Percentiles rank a stretch among this genome's conserved stretches.
phyloP scores from a whole-genome alignment of 2,329 filamentous ascomycete genomes.

The Fusarium sp. region DNA sequence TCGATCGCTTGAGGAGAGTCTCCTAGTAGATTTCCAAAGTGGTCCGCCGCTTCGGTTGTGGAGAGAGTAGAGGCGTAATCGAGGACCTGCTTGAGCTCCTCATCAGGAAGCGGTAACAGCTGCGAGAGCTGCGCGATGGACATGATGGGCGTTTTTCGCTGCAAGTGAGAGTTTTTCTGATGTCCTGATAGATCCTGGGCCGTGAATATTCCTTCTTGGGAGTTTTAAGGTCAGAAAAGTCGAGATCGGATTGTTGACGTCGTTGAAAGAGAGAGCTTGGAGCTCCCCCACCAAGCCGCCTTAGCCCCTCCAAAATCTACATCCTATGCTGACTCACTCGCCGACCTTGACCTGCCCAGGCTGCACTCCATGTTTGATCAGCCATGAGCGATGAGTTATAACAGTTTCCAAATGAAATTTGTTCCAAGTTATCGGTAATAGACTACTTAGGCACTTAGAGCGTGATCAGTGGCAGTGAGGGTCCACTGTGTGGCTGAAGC shows the following conservation, averaged over 20 bases:
- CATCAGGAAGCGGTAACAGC: slow-evolving; percentile 85
- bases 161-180: fast-evolving
- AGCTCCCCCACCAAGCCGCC: slow-evolving; percentile 36
- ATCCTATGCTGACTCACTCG: slow-evolving; percentile 36
- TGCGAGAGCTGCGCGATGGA: slow-evolving; percentile 76
- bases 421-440: neutral
- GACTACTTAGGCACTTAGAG: neutral
- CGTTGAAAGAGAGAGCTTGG: slow-evolving; percentile 33
- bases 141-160: slow-evolving; percentile 52
- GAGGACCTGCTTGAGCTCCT: slow-evolving; percentile 84
- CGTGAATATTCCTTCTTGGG: neutral
- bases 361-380: neutral
- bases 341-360: slow-evolving; percentile 11
- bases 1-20: slow-evolving; percentile 81
- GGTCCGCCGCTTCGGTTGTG: slow-evolving; percentile 80
- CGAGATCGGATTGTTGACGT: slow-evolving; percentile 26
- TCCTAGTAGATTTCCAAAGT: slow-evolving; percentile 88
- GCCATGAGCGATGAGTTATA: neutral
- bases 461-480: neutral
- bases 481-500: neutral
- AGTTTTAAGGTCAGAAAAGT: neutral
- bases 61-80: slow-evolving; percentile 83
- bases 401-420: neutral
- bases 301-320: slow-evolving; percentile 32
- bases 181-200: too few relatives aligned